Conservation (phyloP, 1,139 yeast genomes). For the Blastobotrys aristatus region DNA sequence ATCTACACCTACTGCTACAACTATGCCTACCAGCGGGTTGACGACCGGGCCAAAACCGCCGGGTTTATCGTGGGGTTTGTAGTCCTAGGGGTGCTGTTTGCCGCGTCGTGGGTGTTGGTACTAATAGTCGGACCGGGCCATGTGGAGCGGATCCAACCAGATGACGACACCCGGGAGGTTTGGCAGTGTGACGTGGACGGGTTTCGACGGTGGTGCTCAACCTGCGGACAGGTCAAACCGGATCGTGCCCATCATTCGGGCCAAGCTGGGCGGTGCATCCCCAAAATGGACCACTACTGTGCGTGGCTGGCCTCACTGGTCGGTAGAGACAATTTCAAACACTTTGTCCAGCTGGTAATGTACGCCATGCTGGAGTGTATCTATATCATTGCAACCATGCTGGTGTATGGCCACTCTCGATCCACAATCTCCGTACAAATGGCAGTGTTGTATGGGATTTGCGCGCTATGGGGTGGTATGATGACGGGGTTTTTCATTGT, state of each 20-base stretch:
- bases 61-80: constrained; percentile 30
- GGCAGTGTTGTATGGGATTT: constrained; percentile 30
- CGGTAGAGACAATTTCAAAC: constrained; percentile 73
- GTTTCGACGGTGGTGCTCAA: constrained; percentile 56
- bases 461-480: constrained; percentile 26
- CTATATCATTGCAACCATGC: constrained; percentile 31
- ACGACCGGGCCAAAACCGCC: constrained; percentile 27
- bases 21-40: constrained; percentile 32
- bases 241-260: constrained; percentile 83
- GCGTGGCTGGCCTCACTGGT: constrained; percentile 89
- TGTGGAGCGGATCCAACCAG: constrained; percentile 9
- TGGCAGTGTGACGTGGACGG: constrained; percentile 41
- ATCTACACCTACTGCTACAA: constrained; percentile 35
- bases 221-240: constrained; percentile 79
- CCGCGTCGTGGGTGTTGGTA: constrained; percentile 26
- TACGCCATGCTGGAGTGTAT: constrained; percentile 46
- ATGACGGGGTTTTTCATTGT: constrained; percentile 29
- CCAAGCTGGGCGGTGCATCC: constrained; percentile 60
- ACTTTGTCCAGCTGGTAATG: constrained; percentile 64
- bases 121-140: constrained; percentile 36
- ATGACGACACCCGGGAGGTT: constrained; percentile 21
- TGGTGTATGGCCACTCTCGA: constrained; percentile 27
- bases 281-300: constrained; percentile 71
- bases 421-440: constrained; percentile 24
- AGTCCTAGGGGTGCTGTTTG: constrained; percentile 20